A percentile compares a stretch with the other conserved stretches of the same genome.
phyloP scores from a whole-genome alignment of 2,329 filamentous ascomycete species.

The Ceratocystis variospora region DNA sequence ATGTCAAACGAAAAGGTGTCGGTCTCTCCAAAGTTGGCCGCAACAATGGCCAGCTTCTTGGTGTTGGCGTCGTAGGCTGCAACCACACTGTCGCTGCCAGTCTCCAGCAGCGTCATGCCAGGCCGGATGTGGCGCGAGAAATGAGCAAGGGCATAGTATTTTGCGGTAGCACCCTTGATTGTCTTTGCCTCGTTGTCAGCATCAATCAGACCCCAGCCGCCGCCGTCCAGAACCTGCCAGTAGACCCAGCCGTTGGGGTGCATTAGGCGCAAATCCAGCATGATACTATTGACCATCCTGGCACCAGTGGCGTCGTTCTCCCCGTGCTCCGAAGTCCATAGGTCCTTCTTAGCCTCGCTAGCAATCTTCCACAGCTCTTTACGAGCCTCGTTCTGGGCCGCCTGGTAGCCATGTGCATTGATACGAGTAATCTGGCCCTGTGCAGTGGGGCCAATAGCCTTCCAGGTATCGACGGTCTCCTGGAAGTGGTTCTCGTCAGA shows the following conservation, averaged over 20 bases:
- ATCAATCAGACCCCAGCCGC: constrained; percentile 31
- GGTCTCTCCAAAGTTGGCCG: constrained; percentile 28
- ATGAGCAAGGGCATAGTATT: constrained; percentile 32
- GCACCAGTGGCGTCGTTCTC: constrained; percentile 29
- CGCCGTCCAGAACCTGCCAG: constrained; percentile 31
- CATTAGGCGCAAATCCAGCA: constrained; percentile 31
- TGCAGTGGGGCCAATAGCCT: constrained; percentile 24
- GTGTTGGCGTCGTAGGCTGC: constrained; percentile 28
- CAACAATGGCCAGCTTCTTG: constrained; percentile 29
- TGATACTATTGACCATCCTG: constrained; percentile 22
- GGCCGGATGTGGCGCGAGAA: constrained; percentile 30
- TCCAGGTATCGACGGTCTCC: constrained; percentile 27
- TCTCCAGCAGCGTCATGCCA: constrained; percentile 28
- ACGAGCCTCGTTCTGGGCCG: constrained; percentile 25
- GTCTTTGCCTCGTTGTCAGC: constrained; percentile 28
- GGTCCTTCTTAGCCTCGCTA: constrained; percentile 23
- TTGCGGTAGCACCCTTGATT: constrained; percentile 26
- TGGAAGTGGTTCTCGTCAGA: constrained; percentile 32
- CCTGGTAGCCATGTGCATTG: constrained; percentile 34
- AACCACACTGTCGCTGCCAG: constrained; percentile 27
- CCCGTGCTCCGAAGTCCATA: constrained; percentile 31
- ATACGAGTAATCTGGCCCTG: constrained; percentile 26
- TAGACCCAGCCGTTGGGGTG: constrained; percentile 33
- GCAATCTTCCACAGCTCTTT: constrained; percentile 26
- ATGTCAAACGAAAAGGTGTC: constrained; percentile 30